Evolutionary conservation across 1,139 yeast species (phyloP), one percentile per base, ranked within the genome.

Genomic region (Groenewaldozyma sp.): DNA sequence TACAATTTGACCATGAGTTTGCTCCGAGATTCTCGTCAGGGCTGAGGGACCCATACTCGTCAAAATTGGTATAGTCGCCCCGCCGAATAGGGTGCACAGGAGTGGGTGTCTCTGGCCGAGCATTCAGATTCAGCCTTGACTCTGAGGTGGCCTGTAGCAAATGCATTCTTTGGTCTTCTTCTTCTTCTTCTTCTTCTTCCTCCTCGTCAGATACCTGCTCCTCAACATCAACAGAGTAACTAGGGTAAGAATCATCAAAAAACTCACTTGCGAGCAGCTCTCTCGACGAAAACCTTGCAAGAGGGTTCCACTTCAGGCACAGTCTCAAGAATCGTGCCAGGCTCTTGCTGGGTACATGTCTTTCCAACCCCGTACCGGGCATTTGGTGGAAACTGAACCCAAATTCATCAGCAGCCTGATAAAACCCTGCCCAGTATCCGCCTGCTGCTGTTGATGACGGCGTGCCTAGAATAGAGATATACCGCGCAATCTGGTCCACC

Each of bases 231-330:
- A n/a, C n/a, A n/a, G 31, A 5, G 17, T 27, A 10, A 27, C 14
- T 17, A 6, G 31, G 31, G 14, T 27, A 17, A 10, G 31, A 6
- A 27, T 27, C 31, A 27, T 27, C 31, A 27, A n/a, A 61, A 78
- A 81, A 82, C 17, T 76, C 74, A 54, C 80, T 88, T 11, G 63
- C 58, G 38, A 84, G 62, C 0, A 94, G 87, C 42, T 73, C 74
- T 10, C 66, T 65, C 0, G 94, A 91, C 6, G 79, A 72, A 34
- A 76, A 64, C 44, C 95, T 68, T 26, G 65, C 55, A 22, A 68
- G 62, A 0, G 94, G 94, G 53, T 84, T 78, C 59, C 75, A 67
- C 38, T 59, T 58, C 28, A 60, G 44, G 27, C 61, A 58, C 2
- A 43, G 31, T 14, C 39, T 37, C 13, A 55, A 38, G 24, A 54